Base-by-base conservation (phyloP, 495 filamentous ascomycete species). In the Extremus antarcticus region DNA sequence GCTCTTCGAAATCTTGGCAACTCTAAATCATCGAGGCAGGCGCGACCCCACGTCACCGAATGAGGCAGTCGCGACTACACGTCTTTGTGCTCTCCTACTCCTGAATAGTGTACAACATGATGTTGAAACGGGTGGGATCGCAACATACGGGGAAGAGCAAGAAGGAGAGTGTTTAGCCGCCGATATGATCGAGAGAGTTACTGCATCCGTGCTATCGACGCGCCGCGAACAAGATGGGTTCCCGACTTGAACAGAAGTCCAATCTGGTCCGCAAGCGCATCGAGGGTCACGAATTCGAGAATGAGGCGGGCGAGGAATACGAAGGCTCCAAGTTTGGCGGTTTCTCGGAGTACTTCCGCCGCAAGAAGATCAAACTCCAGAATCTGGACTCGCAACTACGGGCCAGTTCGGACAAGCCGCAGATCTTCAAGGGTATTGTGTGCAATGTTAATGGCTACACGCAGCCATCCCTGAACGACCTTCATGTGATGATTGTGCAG, bases 361-460 rank as follows among this genome's bases (percentile, higher is more conserved):
- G 88, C 51, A 98, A 98, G 70, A 94, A 95, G 69, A 80, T 90
- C 64, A 98, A 98, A 62, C 75, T 98, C 3, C 92, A 96, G 66
- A 96, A 96, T 59, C 80, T 89, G 48, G 90, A 97, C 67, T 81
- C 81, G 3, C 80, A 95, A 60, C 71, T 95, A 19, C 84, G 90
- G 54, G 74, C 79, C 8, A 74, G 80, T 0, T 78, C 82, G 8
- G 83, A 83, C 58, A 88, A 85, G 52, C 85, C 88, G 9, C 81
- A 79, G 29, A 88, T 98, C 43, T 98, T 98, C 69, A 85, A 84
- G 47, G 88, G 88, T 2, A 73, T 95, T 8, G 87, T 95, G 15
- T 88, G 87, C 1, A 84, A 92, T 71, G 84, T 96, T 23, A 91
- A 88, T 60, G 59, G 92, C 23, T 96, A 96, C 63, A 96, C 90